Conservation (phyloP, 2,329 filamentous ascomycete genomes). For the Thermochaetoides dissita region DNA sequence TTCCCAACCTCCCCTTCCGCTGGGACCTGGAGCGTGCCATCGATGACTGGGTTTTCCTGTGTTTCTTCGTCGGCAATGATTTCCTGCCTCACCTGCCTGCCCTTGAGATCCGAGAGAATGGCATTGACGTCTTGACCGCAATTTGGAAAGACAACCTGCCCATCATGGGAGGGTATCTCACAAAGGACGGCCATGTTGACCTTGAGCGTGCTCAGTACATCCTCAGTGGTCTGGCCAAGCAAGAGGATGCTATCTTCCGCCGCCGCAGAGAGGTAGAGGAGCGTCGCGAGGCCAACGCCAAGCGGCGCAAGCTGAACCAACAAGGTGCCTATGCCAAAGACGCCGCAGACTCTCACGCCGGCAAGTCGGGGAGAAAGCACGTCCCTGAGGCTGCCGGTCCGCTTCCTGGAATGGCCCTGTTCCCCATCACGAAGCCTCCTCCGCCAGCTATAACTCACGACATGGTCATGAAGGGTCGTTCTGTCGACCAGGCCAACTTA, state of each 20-base stretch:
- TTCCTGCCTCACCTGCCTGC: constrained; percentile 96
- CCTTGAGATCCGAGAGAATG: constrained; percentile 90
- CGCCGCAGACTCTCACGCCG: constrained; percentile 21
- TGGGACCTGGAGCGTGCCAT: constrained; percentile 90
- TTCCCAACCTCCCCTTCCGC: constrained; percentile 68
- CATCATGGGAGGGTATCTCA: constrained; percentile 87
- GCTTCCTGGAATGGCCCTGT: constrained; percentile 13
- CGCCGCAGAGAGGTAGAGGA: constrained; percentile 78
- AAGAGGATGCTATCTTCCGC: constrained; percentile 87
- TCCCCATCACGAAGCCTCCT: constrained; percentile 34
- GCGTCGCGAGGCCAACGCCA: constrained; percentile 62
- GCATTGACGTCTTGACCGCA: constrained; percentile 89
- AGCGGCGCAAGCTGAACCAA: constrained; percentile 58
- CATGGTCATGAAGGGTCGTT: constrained; percentile 66
- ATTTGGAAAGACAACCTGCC: constrained; percentile 93
- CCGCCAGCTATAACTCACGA: constrained; percentile 61
- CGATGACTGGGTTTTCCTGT: constrained; percentile 99
- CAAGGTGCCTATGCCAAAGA: constrained; percentile 32
- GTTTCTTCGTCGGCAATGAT: constrained; percentile 98
- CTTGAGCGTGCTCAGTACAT: constrained; percentile 78
- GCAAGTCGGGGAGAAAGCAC: constrained; percentile 8
- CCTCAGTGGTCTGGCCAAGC: constrained; percentile 72
- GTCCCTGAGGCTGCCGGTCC: constrained; percentile 9
- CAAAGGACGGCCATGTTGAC: constrained; percentile 86
- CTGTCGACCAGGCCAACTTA: constrained; percentile 53